phyloP scores from a whole-genome alignment of 2,329 filamentous ascomycete genomes.

The Sporothrix pallida region DNA sequence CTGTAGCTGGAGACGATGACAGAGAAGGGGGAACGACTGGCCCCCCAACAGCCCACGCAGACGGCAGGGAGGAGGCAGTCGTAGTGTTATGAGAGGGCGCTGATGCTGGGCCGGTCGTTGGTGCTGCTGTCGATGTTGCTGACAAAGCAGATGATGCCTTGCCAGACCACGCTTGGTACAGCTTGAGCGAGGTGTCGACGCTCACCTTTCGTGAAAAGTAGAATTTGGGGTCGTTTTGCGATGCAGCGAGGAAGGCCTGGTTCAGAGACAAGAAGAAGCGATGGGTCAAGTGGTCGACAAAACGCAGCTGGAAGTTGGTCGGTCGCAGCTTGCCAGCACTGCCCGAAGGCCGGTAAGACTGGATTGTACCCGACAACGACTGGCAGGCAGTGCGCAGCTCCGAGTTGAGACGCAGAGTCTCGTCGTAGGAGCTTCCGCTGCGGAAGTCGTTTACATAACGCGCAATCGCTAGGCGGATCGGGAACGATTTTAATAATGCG shows the following conservation, averaged over 20 bases:
- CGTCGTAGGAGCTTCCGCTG: conserved; percentile 52
- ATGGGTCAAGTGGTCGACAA: conserved; percentile 53
- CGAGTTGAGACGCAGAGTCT: conserved; percentile 54
- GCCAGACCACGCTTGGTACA: conserved; percentile 41
- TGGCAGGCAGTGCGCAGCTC: conserved; percentile 52
- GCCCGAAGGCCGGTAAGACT: conserved; percentile 40
- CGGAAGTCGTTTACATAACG: conserved; percentile 56
- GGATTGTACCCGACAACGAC: conserved; percentile 44
- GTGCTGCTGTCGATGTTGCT: background rate
- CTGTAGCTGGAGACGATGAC: background rate
- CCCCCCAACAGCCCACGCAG: conserved; percentile 5
- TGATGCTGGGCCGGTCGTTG: background rate
- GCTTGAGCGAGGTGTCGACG: conserved; percentile 49
- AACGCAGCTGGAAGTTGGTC: conserved; percentile 50
- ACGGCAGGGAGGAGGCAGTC: background rate
- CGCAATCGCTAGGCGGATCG: conserved; percentile 52
- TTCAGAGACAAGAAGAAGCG: conserved; percentile 61
- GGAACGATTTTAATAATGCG: conserved; percentile 52
- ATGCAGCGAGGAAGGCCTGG: conserved; percentile 54
- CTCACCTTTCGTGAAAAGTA: conserved; percentile 61
- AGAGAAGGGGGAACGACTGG: background rate
- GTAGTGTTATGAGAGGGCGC: background rate
- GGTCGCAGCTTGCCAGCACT: conserved; percentile 35
- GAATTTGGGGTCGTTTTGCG: conserved; percentile 54
- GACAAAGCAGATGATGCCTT: conserved; percentile 25